These are phyloP conservation scores for Lyophyllum semitale DNA, from an alignment of 768 basidiomycete species.

Conservation along the genomic window DNA sequence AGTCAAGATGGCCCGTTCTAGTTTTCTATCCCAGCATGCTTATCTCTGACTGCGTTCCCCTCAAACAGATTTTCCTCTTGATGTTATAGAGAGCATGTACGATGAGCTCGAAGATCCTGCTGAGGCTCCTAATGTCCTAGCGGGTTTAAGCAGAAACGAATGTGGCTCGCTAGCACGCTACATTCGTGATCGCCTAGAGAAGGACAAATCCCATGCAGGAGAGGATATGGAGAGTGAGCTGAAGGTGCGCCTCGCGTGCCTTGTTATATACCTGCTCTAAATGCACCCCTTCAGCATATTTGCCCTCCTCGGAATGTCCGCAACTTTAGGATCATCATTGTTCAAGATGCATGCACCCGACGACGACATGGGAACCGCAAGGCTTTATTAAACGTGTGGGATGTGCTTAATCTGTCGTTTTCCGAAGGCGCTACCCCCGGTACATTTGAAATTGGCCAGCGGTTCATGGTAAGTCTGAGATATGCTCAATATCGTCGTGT, in stretches of 20 bases:
- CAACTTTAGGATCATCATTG: constrained; percentile 72
- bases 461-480: constrained; percentile 58
- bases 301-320: constrained; percentile 79
- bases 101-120: constrained; percentile 64
- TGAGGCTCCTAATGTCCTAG: constrained; percentile 44
- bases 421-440: constrained; percentile 52
- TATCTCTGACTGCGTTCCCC: constrained; percentile 1
- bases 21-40: neutral
- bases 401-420: constrained; percentile 54
- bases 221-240: constrained; percentile 76
- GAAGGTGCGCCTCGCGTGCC: constrained; percentile 46
- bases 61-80: constrained; percentile 40
- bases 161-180: constrained; percentile 67
- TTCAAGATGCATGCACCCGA: constrained; percentile 60
- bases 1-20: constrained; percentile 39
- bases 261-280: neutral
- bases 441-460: constrained; percentile 60
- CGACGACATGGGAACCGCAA: constrained; percentile 54
- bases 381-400: constrained; percentile 86
- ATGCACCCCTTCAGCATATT: constrained; percentile 34
- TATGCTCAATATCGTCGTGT: constrained; percentile 7
- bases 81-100: constrained; percentile 56
- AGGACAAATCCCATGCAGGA: constrained; percentile 48
- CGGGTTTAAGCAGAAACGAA: constrained; percentile 40
- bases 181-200: constrained; percentile 47